These are phyloP conservation scores for Termitomyces sp. DNA, from an alignment of 768 basidiomycete species.

Conservation along the genomic window DNA sequence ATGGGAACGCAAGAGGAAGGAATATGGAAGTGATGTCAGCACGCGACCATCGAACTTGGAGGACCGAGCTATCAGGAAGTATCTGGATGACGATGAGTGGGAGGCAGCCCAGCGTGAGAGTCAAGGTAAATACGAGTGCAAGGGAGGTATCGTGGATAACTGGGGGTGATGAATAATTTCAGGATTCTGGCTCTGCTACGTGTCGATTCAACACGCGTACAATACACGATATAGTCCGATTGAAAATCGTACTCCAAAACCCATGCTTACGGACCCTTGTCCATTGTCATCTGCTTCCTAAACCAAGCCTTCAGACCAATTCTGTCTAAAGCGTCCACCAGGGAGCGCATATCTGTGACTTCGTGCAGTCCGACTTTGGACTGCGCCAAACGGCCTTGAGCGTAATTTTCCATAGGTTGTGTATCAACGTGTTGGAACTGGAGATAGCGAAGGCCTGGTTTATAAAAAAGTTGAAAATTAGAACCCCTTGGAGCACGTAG, in stretches of 20 bases:
- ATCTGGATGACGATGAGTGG: slow-evolving; percentile 70
- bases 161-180: not conserved
- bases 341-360: slow-evolving; percentile 27
- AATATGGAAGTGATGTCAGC: not conserved
- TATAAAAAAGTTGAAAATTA: not conserved
- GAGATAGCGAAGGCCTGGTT: slow-evolving; percentile 34
- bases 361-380: slow-evolving; percentile 29
- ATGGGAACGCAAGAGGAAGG: slow-evolving; percentile 21
- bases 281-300: slow-evolving; percentile 30
- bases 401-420: slow-evolving; percentile 16
- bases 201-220: not conserved
- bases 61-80: slow-evolving; percentile 48
- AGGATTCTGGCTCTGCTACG: not conserved
- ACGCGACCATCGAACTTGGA: slow-evolving; percentile 27
- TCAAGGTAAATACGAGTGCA: not conserved
- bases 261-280: slow-evolving; percentile 15
- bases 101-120: slow-evolving; percentile 30
- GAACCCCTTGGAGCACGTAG: not conserved
- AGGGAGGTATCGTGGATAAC: no score
- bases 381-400: slow-evolving; percentile 17
- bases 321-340: slow-evolving; percentile 25
- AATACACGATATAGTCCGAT: not conserved
- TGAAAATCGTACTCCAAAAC: not conserved
- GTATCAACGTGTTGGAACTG: slow-evolving; percentile 38
- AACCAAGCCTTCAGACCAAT: slow-evolving; percentile 34